These are phyloP conservation scores for Apiospora rasikravindrae DNA, from an alignment of 2,329 filamentous ascomycete genomes.

Conservation along the genomic window DNA sequence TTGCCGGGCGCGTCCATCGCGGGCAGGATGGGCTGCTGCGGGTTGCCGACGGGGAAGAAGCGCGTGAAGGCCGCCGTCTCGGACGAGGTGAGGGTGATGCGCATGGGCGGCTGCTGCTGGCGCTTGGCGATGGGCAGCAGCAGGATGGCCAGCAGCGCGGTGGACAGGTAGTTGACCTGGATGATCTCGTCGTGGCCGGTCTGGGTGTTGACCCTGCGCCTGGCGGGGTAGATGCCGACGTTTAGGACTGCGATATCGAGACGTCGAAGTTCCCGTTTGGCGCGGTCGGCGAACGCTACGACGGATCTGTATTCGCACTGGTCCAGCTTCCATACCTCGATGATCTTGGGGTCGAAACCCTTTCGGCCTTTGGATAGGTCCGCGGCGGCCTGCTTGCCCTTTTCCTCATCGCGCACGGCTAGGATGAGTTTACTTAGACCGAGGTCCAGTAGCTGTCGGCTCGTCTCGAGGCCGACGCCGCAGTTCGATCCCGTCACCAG, in stretches of 20 bases:
- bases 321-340: conserved; percentile 47
- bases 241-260: conserved; percentile 48
- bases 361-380: conserved; percentile 29
- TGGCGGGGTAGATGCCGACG: conserved; percentile 33
- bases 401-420: conserved; percentile 39
- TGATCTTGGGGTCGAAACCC: conserved; percentile 28
- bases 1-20: conserved; percentile 18
- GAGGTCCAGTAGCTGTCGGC: conserved; percentile 40
- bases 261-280: conserved; percentile 34
- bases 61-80: conserved; percentile 25
- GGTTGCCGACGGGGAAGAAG: conserved; percentile 1
- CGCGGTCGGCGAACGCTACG: conserved; percentile 41
- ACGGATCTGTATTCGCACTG: conserved; percentile 44
- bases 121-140: conserved; percentile 46
- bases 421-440: conserved; percentile 42
- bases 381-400: conserved; percentile 27
- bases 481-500: conserved; percentile 46
- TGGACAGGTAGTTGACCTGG: conserved; percentile 58
- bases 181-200: conserved; percentile 48
- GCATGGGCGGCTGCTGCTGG: conserved; percentile 7
- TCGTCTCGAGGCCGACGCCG: conserved; percentile 45
- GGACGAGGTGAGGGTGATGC: conserved; percentile 30
- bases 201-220: conserved; percentile 12
- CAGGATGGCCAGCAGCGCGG: conserved; percentile 51
- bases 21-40: conserved; percentile 23